phyloP scores from a whole-genome alignment of 176 grass and related monocot species.

The Ananas comosus region DNA sequence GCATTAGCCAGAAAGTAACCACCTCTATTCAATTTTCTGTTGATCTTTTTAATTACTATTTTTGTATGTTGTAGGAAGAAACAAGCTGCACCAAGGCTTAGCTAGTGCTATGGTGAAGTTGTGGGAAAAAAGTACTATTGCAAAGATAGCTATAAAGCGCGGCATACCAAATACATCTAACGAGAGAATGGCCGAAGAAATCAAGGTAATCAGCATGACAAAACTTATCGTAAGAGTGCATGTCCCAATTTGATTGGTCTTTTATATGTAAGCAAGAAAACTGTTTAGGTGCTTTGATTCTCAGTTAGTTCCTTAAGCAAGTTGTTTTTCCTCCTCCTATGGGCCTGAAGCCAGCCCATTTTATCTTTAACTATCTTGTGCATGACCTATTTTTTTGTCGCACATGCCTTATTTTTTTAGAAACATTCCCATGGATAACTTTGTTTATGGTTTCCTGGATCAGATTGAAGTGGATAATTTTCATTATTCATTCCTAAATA shows the following conservation, averaged over 20 bases:
- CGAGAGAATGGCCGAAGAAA: slow-evolving; percentile 86
- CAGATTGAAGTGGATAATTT: no score
- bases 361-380: no score
- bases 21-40: not conserved
- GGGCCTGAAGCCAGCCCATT: no score
- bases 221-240: not conserved
- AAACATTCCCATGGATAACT: no score
- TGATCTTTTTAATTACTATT: not conserved
- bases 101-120: slow-evolving; percentile 88
- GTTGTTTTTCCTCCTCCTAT: no score
- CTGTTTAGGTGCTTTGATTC: not conserved
- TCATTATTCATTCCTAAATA: no score
- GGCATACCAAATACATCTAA: slow-evolving; percentile 74
- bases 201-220: slow-evolving; percentile 45
- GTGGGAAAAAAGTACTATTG: slow-evolving; percentile 97
- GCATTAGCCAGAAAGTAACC: no score
- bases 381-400: no score
- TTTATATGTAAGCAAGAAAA: not conserved
- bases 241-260: not conserved
- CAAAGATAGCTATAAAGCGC: slow-evolving; percentile 88
- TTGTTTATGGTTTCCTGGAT: no score
- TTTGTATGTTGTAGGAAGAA: slow-evolving; percentile 54
- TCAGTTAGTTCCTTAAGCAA: no score
- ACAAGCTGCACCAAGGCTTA: slow-evolving; percentile 87
- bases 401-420: no score